Percentiles rank a stretch among this genome's conserved stretches.
These are phyloP conservation scores for Lepraria neglecta DNA, from an alignment of 495 filamentous ascomycete genomes.

Conservation along the genomic window DNA sequence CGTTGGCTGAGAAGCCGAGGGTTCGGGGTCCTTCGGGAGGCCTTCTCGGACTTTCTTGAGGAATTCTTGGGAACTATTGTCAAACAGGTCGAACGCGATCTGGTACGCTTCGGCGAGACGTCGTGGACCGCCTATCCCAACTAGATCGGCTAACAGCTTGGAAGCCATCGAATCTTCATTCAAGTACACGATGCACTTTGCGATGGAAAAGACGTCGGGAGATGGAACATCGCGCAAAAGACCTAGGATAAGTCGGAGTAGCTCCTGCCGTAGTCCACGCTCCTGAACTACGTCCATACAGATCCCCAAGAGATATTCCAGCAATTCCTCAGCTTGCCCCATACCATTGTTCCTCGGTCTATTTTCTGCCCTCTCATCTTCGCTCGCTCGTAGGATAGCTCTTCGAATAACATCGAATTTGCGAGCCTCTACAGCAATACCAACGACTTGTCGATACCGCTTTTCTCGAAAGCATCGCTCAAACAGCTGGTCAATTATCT, in stretches of 20 bases:
- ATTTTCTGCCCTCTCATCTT: constrained; percentile 64
- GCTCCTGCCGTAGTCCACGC: constrained; percentile 74
- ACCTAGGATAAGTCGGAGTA: constrained; percentile 78
- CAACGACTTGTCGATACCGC: constrained; percentile 94
- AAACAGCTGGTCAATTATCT: constrained; percentile 80
- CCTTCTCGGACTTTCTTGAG: constrained; percentile 80
- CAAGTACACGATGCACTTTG: constrained; percentile 95
- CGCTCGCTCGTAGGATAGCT: constrained; percentile 73
- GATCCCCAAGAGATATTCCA: constrained; percentile 94
- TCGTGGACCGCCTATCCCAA: constrained; percentile 68
- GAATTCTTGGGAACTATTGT: constrained; percentile 97
- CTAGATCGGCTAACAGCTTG: constrained; percentile 73
- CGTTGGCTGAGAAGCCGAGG: constrained; percentile 16
- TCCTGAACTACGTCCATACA: constrained; percentile 98
- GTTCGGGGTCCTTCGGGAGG: constrained; percentile 49
- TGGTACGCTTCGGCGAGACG: constrained; percentile 88
- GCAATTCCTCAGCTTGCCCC: constrained; percentile 76
- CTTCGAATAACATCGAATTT: constrained; percentile 83
- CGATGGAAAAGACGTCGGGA: constrained; percentile 96
- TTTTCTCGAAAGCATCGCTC: constrained; percentile 81
- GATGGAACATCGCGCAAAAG: constrained; percentile 80
- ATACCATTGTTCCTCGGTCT: constrained; percentile 42
- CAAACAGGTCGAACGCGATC: constrained; percentile 95
- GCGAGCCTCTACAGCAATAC: constrained; percentile 93
- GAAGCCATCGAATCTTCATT: constrained; percentile 88